Evolutionary conservation across 2,329 filamentous ascomycete genomes (phyloP), one percentile per base, ranked within the genome.

Genomic region (Diaporthe amygdali): DNA sequence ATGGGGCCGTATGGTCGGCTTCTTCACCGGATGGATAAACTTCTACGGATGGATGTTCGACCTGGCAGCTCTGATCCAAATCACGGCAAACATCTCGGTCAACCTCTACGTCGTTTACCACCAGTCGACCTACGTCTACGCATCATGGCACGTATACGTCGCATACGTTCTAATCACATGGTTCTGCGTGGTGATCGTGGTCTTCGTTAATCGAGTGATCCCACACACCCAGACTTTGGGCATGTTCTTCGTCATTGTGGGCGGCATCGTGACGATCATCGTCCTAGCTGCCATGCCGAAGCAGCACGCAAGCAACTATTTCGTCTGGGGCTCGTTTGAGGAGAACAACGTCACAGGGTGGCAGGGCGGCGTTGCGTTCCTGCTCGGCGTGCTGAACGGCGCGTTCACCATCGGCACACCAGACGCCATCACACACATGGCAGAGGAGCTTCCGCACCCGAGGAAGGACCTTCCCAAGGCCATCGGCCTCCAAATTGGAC

Each of bases 381-480:
- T 92, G 32, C 82, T 88, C 0, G 90, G 91, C 22, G 91, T 92
- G 78, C 83, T 93, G 30, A 92, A 92, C 75, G 91, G 90, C 6
- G 89, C 90, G 14, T 92, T 90, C 76, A 89, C 89, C 25, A 88
- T 93, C 32, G 90, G 91, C 22, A 91, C 89, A 0, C 88, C 90
- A 3, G 90, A 92, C 78, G 87, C 88, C 68, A 88, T 91, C 22
- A 87, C 86, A 10, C 90, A 92, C 78, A 82, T 91, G 75, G 87
- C 88, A 5, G 89, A 92, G 77, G 89, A 91, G 78, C 86, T 91
- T 25, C 88, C 81, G 0, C 78, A 81, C 20, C 84, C 84, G 9
- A 80, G 75, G 66, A 79, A 76, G 69, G 87, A 89, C 73, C 79
- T 88, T 5, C 88, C 88, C 17, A 85, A 82, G 68, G 84, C 81